phyloP scores from a whole-genome alignment of 352 stramenopile species.

The Phytophthora citricola region DNA sequence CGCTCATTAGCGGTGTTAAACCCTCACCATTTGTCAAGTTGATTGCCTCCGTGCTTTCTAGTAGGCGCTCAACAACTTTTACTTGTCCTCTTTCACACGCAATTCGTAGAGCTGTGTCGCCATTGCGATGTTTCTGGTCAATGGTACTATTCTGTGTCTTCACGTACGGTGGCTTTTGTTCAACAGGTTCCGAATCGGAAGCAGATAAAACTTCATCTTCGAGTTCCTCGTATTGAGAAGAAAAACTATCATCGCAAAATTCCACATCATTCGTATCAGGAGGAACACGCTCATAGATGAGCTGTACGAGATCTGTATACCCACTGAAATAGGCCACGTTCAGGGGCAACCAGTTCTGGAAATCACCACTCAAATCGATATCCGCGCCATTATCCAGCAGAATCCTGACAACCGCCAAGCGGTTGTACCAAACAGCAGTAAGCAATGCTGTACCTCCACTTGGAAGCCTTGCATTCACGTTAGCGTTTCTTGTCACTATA shows the following conservation, averaged over 20 bases:
- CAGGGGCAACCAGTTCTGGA: slow-evolving; percentile 19
- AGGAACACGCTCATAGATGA: slow-evolving; percentile 17
- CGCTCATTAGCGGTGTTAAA: slow-evolving; percentile 1
- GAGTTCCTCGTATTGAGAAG: too few relatives aligned
- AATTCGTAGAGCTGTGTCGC: slow-evolving; percentile 26
- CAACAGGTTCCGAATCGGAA: background rate
- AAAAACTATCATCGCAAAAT: too few relatives aligned
- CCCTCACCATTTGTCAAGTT: background rate
- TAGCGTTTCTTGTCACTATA: slow-evolving; percentile 7
- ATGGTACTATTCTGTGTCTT: background rate
- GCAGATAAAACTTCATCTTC: slow-evolving; percentile 2
- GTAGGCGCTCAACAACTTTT: slow-evolving; percentile 10
- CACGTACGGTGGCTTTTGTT: background rate
- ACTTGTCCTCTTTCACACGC: slow-evolving; percentile 17
- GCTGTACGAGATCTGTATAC: slow-evolving; percentile 25
- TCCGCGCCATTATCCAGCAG: slow-evolving; percentile 24
- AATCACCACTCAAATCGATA: slow-evolving; percentile 27
- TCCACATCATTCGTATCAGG: too few relatives aligned
- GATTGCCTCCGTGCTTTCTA: background rate
- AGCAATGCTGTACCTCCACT: slow-evolving; percentile 19
- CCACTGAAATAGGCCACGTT: slow-evolving; percentile 30
- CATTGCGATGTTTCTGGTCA: slow-evolving; percentile 30
- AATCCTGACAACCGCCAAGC: slow-evolving; percentile 21
- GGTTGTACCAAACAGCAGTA: slow-evolving; percentile 20
- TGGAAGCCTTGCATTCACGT: slow-evolving; percentile 12